A percentile compares a stretch with the other conserved stretches of the same genome.
phyloP scores from a whole-genome alignment of 75 land plant species.

The Pinus albicaulis region DNA sequence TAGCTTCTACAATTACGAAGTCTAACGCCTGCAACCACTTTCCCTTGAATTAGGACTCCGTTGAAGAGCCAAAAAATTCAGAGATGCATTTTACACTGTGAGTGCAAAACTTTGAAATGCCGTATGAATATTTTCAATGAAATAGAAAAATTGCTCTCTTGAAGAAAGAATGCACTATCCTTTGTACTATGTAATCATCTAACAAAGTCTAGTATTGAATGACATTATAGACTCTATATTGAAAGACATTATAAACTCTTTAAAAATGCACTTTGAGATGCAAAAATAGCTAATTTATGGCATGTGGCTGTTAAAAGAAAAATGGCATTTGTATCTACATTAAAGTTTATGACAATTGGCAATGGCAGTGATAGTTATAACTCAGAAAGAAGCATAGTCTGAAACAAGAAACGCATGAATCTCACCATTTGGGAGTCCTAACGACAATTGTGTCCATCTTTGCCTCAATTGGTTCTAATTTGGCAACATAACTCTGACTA shows the following conservation, averaged over 20 bases:
- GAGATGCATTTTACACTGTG: neutral
- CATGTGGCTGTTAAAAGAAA: neutral
- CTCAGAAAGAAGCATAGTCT: neutral
- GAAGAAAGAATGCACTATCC: neutral
- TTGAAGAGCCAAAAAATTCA: neutral
- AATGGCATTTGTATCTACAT: neutral
- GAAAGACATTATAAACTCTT: no score
- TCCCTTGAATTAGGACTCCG: neutral
- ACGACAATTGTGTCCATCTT: neutral
- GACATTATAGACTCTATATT: neutral
- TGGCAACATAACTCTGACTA: neutral
- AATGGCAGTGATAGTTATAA: neutral
- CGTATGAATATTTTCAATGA: neutral
- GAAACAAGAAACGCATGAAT: neutral
- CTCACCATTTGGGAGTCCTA: neutral
- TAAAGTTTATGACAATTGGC: neutral
- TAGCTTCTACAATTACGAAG: conserved; percentile 67
- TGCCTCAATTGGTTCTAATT: neutral
- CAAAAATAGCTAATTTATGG: no score
- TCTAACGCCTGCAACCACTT: conserved; percentile 56
- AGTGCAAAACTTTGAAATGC: neutral
- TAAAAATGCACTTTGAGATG: no score
- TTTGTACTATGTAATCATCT: neutral
- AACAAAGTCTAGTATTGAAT: neutral
- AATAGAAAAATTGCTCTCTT: neutral